Base-by-base conservation (phyloP, 2,329 filamentous ascomycete genomes). In the Drechslera avenae region DNA sequence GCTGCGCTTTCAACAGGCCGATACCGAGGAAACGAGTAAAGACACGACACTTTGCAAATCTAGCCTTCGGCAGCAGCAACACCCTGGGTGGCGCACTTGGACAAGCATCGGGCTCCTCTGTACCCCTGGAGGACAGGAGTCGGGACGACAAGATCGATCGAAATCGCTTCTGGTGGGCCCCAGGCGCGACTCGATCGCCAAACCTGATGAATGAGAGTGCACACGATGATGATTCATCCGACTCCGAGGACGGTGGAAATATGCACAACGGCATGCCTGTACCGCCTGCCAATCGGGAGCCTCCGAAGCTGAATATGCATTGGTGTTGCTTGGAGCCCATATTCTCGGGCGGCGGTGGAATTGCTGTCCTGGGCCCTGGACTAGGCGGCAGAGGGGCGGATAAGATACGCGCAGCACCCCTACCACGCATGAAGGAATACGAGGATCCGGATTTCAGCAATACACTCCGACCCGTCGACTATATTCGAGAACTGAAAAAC, bases 251-350 rank as follows among this genome's bases (percentile, higher is more conserved):
- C 46, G 66, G 62, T 19, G 64, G 63, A 16, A 71, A 63, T n/a
- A 51, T 66, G 37, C 67, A 69, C 52, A 69, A 71, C 17, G 70
- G 69, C 14, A 69, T 75, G 33, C 72, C 69, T 28, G 63, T 67
- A 28, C 58, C 66, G 19, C 66, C 72, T 19, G 52, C 64, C 13
- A 69, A 67, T 26, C 59, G 68, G 8, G 62, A 75, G 39, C 77
- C 78, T 30, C 79, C 81, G 10, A 78, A 76, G 49, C 72, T 83
- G 50, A 82, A 80, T 47, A 82, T 83, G 65, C 78, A 80, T 56
- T 85, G 82, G 82, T 85, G 82, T 63, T 85, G 82, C 57, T 78
- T 82, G 3, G 81, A 84, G 57, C 82, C 82, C 13, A 79, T 83
- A 41, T 84, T 84, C 59, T 84, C 82, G 19, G 82, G 81, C 8